A percentile compares a stretch with the other conserved stretches of the same genome.
Conservation (phyloP, 371 early-diverging fungal genomes). For the Mucor sp. region DNA sequence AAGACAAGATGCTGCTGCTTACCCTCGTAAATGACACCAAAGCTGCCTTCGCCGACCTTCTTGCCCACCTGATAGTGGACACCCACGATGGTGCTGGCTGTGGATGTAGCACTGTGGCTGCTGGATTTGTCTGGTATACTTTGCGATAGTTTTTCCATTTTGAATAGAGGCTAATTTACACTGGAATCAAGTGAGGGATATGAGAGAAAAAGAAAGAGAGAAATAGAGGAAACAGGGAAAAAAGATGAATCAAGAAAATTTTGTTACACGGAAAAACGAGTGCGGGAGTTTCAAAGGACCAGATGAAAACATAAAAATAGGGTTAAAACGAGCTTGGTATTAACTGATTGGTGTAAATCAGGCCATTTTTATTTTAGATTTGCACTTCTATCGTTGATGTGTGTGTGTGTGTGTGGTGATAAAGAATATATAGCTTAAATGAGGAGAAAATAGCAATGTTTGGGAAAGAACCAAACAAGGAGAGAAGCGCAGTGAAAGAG, state of each 20-base stretch:
- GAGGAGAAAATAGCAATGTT: background rate
- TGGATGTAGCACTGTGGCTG: conserved; percentile 19
- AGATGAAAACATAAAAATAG: conserved; percentile 4
- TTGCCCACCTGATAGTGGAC: conserved; percentile 94
- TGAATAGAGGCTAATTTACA: background rate
- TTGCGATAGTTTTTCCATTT: conserved; percentile 17
- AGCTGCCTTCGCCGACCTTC: conserved; percentile 96
- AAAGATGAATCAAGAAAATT: conserved; percentile 2
- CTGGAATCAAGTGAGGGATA: background rate
- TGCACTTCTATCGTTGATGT: background rate
- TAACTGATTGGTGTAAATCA: background rate
- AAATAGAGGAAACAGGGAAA: background rate
- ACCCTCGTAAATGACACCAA: conserved; percentile 98
- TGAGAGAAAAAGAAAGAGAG: background rate
- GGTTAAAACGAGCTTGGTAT: conserved; percentile 2
- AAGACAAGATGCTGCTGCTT: background rate
- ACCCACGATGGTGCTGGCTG: conserved; percentile 75
- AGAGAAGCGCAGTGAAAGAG: background rate
- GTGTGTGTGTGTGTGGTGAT: background rate
- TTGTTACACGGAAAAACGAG: conserved; percentile 1
- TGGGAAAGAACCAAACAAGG: background rate
- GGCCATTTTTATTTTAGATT: background rate
- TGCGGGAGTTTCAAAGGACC: conserved; percentile 1
- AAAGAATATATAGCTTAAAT: background rate
- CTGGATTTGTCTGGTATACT: conserved; percentile 20